Percentiles rank a stretch among this genome's conserved stretches.
phyloP scores from a whole-genome alignment of 495 filamentous ascomycete genomes.

The Friedmanniomyces simplex region DNA sequence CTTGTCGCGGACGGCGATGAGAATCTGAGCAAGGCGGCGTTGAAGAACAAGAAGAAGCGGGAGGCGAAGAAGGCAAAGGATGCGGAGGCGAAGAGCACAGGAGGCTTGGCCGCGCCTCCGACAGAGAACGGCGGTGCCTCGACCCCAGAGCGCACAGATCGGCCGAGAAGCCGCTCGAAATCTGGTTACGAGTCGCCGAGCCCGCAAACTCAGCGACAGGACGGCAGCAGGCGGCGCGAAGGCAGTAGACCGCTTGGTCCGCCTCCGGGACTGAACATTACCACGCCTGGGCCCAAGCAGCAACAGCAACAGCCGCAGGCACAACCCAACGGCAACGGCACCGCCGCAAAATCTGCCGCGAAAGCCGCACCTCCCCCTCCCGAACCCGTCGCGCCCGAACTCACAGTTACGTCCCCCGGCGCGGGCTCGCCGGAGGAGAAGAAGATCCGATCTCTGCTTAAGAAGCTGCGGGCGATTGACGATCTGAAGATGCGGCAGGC shows the following conservation, averaged over 20 bases:
- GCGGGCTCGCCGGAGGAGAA: conserved; percentile 55
- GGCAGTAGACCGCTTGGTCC: conserved; percentile 18
- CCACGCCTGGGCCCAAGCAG: not conserved
- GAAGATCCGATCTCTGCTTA: conserved; percentile 81
- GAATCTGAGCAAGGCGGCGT: conserved; percentile 69
- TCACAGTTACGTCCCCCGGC: conserved; percentile 39
- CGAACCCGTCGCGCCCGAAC: conserved; percentile 31
- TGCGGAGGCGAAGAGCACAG: conserved; percentile 44
- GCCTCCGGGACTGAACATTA: conserved; percentile 8
- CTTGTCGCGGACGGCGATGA: conserved; percentile 49
- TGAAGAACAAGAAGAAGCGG: conserved; percentile 99
- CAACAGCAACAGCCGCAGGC: conserved; percentile 6
- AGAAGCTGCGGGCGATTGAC: conserved; percentile 96
- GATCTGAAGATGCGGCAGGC: conserved; percentile 94
- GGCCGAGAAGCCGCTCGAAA: conserved; percentile 16
- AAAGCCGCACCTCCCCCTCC: not conserved
- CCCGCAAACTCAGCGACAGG: not conserved
- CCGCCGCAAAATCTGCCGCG: not conserved
- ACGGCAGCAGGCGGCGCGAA: conserved; percentile 5
- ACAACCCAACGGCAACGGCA: too few species aligned
- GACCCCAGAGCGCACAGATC: conserved; percentile 50
- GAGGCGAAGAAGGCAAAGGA: conserved; percentile 92
- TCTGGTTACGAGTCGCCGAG: conserved; percentile 10
- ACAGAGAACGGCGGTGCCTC: conserved; percentile 20
- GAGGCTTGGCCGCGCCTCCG: conserved; percentile 26